Evolutionary conservation across 495 filamentous ascomycete genomes (phyloP).

Genomic region (Lentithecium fluviatile): DNA sequence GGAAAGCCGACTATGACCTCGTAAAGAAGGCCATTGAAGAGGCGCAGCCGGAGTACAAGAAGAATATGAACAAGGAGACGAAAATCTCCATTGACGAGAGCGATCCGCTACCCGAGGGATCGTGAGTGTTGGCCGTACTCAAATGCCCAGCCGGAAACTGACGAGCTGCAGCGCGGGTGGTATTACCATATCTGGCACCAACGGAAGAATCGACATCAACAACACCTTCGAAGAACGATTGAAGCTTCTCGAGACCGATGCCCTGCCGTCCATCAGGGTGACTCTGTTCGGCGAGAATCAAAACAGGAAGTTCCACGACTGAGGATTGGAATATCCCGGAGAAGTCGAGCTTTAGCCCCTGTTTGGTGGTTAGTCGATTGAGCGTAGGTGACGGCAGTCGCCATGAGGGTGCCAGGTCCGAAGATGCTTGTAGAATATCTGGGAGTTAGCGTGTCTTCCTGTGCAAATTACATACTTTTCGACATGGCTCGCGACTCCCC

Average conservation of each 20-base stretch:
- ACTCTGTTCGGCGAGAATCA: slow-evolving; percentile 87
- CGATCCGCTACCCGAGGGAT: slow-evolving; percentile 75
- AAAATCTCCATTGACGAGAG: slow-evolving; percentile 72
- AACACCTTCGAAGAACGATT: slow-evolving; percentile 95
- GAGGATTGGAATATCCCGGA: slow-evolving; percentile 38
- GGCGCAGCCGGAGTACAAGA: slow-evolving; percentile 78
- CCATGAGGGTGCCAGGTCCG: neutral
- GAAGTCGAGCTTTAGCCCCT: neutral
- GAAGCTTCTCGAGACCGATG: slow-evolving; percentile 76
- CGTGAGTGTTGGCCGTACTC: slow-evolving; percentile 58
- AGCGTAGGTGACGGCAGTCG: too few relatives aligned
- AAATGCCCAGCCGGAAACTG: neutral
- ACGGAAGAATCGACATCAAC: slow-evolving; percentile 97
- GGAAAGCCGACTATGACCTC: slow-evolving; percentile 74
- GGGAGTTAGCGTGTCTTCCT: slow-evolving; percentile 3
- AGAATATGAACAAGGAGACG: slow-evolving; percentile 62
- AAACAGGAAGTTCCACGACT: slow-evolving; percentile 93
- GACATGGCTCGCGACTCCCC: too few relatives aligned
- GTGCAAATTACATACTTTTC: slow-evolving; percentile 7
- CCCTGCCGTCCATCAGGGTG: slow-evolving; percentile 79
- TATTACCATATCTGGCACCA: slow-evolving; percentile 71
- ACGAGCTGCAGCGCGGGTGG: slow-evolving; percentile 68
- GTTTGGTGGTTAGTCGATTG: too few relatives aligned
- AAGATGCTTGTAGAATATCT: slow-evolving; percentile 23
- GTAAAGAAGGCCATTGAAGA: slow-evolving; percentile 71